Conservation (phyloP, 345 rosid genomes). For the Eucalyptus erythrocorys region DNA sequence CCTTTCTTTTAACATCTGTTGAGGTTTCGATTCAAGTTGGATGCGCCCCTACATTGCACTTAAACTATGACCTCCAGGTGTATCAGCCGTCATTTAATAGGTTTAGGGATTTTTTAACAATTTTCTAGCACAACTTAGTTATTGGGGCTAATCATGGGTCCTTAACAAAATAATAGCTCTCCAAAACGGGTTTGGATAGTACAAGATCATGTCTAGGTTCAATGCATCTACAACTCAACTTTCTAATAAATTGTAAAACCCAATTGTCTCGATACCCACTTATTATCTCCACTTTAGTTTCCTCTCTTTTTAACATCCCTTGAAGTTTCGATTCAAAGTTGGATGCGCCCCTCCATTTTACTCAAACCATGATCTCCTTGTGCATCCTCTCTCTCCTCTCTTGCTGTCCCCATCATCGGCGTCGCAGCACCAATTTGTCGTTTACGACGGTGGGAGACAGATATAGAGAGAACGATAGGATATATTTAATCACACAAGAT, state of each 20-base stretch:
- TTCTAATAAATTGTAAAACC: not conserved
- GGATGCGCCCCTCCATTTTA: not conserved
- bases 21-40: not conserved
- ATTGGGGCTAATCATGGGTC: not conserved
- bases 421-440: fast-evolving
- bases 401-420: not conserved
- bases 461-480: not conserved
- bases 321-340: not conserved
- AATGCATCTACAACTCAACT: not conserved
- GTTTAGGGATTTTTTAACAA: not conserved
- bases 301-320: not conserved
- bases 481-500: not conserved
- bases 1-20: not conserved
- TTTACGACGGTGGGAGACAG: not conserved
- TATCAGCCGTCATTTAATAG: not conserved
- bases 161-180: not conserved
- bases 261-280: not conserved
- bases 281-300: not conserved
- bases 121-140: not conserved
- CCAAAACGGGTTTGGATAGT: not conserved
- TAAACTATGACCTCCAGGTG: not conserved
- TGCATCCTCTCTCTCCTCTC: not conserved
- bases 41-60: not conserved
- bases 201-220: not conserved
- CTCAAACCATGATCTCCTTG: not conserved